Base-by-base conservation (phyloP, 2,329 filamentous ascomycete genomes). In the Colletotrichum scovillei region DNA sequence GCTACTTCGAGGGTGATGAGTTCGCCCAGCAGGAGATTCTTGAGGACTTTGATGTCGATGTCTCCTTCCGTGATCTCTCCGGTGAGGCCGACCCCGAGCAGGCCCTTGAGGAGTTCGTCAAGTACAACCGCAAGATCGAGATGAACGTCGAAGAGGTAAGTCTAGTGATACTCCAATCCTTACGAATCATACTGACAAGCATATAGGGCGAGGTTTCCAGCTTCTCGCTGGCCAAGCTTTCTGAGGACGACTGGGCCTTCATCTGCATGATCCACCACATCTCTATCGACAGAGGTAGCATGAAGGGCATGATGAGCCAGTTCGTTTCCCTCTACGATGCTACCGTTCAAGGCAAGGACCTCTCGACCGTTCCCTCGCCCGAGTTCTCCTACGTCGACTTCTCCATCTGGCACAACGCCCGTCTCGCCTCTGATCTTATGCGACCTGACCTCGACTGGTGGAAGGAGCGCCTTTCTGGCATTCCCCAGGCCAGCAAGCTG, bases 361-460 rank as follows among this genome's bases (percentile, higher is more conserved):
- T 77, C 11, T 64, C 67, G 5, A 76, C 74, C 2, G 73, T 78
- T 11, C 75, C 77, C 12, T 63, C 71, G n/a, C 77, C 77, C 2
- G 72, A 75, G 38, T 75, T 78, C 53, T 73, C 71, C 60, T 78
- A 78, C 24, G 74, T 75, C 59, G 76, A 78, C 72, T 78, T 78
- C 49, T 78, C 76, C 12, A 73, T 77, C 8, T 78, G 77, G 77
- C 77, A 78, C 75, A 78, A 78, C 38, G 76, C 76, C 16, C 76
- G 76, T 52, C 74, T 78, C 8, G 73, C 72, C 3, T 77, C 77
- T 1, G 75, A 78, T 32, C 52, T 75, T 14, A 77, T 78, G 76
- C 74, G 75, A 63, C 76, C 75, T 30, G 74, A 77, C n/a, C 74
- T 78, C 9, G 76, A 77, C 64, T 78, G 76, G 76, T 78, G 77